Conservation (phyloP, 208 protist species). For the Crithidia mellificae region DNA sequence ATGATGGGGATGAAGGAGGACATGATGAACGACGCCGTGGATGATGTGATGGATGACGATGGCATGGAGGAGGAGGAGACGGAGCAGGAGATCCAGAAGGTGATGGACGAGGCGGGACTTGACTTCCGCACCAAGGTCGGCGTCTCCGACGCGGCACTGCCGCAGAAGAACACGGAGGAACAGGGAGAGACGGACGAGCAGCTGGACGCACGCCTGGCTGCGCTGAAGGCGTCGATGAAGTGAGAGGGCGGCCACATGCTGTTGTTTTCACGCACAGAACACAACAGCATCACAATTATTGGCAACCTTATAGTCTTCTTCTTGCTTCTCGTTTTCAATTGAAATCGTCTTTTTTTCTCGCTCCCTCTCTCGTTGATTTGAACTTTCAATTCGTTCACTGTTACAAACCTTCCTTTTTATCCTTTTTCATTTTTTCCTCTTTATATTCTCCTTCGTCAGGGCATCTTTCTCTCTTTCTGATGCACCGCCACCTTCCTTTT, state of each 20-base stretch:
- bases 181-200: slow-evolving; percentile 74
- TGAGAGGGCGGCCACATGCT: slow-evolving; percentile 23
- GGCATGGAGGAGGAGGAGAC: slow-evolving; percentile 91
- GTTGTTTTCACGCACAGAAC: too few relatives aligned
- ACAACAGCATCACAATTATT: too few relatives aligned
- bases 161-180: slow-evolving; percentile 43
- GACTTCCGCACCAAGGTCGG: slow-evolving; percentile 87
- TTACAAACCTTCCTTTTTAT: too few relatives aligned
- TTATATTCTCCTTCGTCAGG: not conserved
- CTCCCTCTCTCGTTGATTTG: too few relatives aligned
- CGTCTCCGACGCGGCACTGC: slow-evolving; percentile 49
- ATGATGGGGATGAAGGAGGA: slow-evolving; percentile 99
- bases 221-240: slow-evolving; percentile 79
- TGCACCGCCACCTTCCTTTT: slow-evolving; percentile 1
- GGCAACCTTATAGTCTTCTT: not conserved
- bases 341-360: too few relatives aligned
- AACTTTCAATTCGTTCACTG: too few relatives aligned
- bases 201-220: slow-evolving; percentile 81
- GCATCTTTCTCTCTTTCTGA: not conserved
- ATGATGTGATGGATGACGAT: slow-evolving; percentile 92
- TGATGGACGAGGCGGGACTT: slow-evolving; percentile 91
- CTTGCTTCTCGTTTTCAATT: not conserved
- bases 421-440: too few relatives aligned
- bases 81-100: slow-evolving; percentile 88
- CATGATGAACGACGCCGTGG: slow-evolving; percentile 97